A percentile compares a stretch with the other conserved stretches of the same genome.
These are phyloP conservation scores for Trichoderma hamatum DNA, from an alignment of 2,329 filamentous ascomycete genomes.

Conservation along the genomic window DNA sequence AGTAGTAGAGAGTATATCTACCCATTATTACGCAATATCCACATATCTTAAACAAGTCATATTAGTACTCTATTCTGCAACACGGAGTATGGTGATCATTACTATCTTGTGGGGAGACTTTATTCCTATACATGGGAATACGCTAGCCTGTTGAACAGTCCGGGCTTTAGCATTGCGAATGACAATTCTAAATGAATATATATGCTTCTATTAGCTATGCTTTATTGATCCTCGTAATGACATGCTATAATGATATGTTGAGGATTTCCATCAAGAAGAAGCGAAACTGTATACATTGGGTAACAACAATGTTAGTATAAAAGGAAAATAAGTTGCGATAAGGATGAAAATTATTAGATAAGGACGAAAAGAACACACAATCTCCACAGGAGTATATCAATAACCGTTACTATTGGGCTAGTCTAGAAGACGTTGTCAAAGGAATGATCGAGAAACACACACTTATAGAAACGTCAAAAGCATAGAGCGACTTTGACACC, in stretches of 20 bases:
- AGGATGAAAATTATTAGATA: no score
- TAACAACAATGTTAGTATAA: neutral
- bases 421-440: no score
- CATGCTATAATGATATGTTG: neutral
- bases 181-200: neutral
- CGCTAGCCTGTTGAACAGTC: no score
- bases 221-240: neutral
- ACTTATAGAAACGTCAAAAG: no score
- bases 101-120: no score
- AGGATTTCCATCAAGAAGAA: neutral
- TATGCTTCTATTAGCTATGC: neutral
- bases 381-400: neutral
- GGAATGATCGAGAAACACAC: no score
- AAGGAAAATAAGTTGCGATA: neutral
- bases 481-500: no score
- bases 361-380: no score
- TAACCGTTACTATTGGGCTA: no score
- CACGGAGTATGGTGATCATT: no score
- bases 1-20: neutral
- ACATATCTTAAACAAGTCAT: neutral
- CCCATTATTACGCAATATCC: neutral
- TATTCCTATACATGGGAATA: neutral
- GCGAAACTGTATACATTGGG: neutral
- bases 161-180: neutral
- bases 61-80: neutral